Evolutionary conservation across 208 protist species (phyloP), one percentile per base, ranked within the genome.

Genomic region (Trypanosoma lewisi): DNA sequence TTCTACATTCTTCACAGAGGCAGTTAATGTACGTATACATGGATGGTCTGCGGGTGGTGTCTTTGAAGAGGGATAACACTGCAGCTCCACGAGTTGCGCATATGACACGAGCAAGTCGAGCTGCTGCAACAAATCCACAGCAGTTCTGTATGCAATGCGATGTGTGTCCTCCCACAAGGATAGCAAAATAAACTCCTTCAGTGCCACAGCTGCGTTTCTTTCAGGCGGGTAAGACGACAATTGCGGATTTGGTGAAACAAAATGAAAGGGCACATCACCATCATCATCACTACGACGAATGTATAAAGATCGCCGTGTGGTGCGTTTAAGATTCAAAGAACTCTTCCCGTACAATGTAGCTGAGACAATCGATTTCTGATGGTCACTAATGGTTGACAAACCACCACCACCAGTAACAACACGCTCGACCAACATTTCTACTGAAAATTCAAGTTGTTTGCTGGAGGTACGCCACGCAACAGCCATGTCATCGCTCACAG

Each of bases 81-180:
- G 49, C 16, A 78, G 36, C 37, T 78, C 73, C 8, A 78, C 60
- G 17, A 78, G 45, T 21, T 60, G 55, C 11, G 51, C 66, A 34
- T 75, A 56, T 2, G 73, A 42, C n/a, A 60, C 48, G 19, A 69
- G 39, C 4, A 78, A 27, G n/a, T 71, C 73, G 1, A 70, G 27
- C 6, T 58, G 50, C 27, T 41, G 55, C 11, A 78, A 47, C 34
- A 78, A 30, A 37, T 73, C 67, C 7, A 70, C 44, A n/a, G 73
- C 51, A 34, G 66, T 52, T 16, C 55, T 47, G 42, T 78, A 78
- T 4, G 67, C 25, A 28, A 78, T 62, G 7, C 67, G 58, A 19
- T 78, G 21, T 19, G 16, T 36, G 54, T 78, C 73, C 34, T 78
- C 73, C 73, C 67, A 78, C 23, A 78, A 49, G 3, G 73, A 78